phyloP scores from a whole-genome alignment of 495 filamentous ascomycete genomes.

The Cercophora scortea region DNA sequence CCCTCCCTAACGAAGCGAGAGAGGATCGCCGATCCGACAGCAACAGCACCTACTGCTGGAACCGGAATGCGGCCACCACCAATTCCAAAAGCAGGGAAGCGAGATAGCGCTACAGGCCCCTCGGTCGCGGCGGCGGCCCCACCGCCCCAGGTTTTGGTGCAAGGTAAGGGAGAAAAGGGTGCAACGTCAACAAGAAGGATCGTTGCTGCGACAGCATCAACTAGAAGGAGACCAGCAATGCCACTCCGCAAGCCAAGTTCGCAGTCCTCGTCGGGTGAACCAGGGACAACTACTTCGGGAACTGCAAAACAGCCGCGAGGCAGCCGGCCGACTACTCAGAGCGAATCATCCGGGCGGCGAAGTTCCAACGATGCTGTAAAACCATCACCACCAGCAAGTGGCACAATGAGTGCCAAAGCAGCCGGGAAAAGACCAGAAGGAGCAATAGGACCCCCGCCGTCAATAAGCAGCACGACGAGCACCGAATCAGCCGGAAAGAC shows the following conservation, averaged over 20 bases:
- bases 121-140: not conserved
- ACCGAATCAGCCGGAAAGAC: too few species aligned
- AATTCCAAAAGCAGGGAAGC: not conserved
- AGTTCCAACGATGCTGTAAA: slow-evolving; percentile 4
- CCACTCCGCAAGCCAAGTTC: slow-evolving; percentile 33
- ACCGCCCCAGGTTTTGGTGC: not conserved
- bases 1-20: not conserved
- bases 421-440: slow-evolving; percentile 29
- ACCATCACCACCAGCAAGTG: slow-evolving; percentile 6
- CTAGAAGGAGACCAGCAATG: slow-evolving; percentile 25
- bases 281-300: slow-evolving; percentile 9
- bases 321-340: not conserved
- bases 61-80: slow-evolving; percentile 12
- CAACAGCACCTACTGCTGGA: not conserved
- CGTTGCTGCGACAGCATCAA: slow-evolving; percentile 26
- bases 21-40: not conserved
- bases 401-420: slow-evolving; percentile 23
- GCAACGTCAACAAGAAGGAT: slow-evolving; percentile 24
- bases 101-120: too few species aligned
- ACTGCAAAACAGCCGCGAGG: slow-evolving; percentile 1
- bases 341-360: not conserved
- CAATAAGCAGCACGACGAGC: too few species aligned
- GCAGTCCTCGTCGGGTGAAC: slow-evolving; percentile 27
- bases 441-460: not conserved
- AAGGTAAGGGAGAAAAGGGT: slow-evolving; percentile 14